These are phyloP conservation scores for Alternaria tenuissima DNA, from an alignment of 2,329 filamentous ascomycete species.

Conservation along the genomic window DNA sequence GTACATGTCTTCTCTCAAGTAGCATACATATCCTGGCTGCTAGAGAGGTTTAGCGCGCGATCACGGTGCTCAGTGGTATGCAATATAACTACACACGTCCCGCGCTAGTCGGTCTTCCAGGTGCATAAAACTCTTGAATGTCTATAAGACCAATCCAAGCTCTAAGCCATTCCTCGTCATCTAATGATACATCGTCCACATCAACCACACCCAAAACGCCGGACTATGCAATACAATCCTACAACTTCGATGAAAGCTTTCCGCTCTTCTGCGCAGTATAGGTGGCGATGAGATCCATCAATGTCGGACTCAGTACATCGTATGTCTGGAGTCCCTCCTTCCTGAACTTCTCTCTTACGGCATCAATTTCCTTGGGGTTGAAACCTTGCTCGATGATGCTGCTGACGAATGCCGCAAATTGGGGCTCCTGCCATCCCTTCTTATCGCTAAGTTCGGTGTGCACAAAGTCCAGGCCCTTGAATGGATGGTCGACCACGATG, in stretches of 20 bases:
- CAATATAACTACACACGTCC: background rate
- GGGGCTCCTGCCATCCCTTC: constrained; percentile 75
- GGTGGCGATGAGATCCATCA: constrained; percentile 66
- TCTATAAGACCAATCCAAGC: background rate
- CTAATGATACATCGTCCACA: constrained; percentile 7
- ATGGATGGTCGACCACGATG: constrained; percentile 70
- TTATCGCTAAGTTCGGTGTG: constrained; percentile 68
- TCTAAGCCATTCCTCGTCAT: constrained; percentile 1
- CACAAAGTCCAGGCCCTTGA: constrained; percentile 75
- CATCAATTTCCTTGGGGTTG: constrained; percentile 62
- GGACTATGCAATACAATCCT: constrained; percentile 5
- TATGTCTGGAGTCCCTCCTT: constrained; percentile 67
- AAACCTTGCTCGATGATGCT: constrained; percentile 75
- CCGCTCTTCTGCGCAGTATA: constrained; percentile 62
- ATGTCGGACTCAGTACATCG: constrained; percentile 66
- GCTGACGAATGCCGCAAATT: constrained; percentile 73
- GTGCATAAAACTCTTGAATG: background rate
- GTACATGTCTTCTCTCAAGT: background rate
- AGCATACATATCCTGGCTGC: background rate
- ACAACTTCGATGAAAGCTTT: constrained; percentile 35
- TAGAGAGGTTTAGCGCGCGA: constrained; percentile 10
- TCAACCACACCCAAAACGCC: constrained; percentile 1
- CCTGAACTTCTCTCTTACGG: constrained; percentile 64
- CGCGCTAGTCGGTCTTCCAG: background rate
- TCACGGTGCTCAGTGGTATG: constrained; percentile 15